Conservation (phyloP, 2,329 filamentous ascomycete species). For the Cordyceps farinosa region DNA sequence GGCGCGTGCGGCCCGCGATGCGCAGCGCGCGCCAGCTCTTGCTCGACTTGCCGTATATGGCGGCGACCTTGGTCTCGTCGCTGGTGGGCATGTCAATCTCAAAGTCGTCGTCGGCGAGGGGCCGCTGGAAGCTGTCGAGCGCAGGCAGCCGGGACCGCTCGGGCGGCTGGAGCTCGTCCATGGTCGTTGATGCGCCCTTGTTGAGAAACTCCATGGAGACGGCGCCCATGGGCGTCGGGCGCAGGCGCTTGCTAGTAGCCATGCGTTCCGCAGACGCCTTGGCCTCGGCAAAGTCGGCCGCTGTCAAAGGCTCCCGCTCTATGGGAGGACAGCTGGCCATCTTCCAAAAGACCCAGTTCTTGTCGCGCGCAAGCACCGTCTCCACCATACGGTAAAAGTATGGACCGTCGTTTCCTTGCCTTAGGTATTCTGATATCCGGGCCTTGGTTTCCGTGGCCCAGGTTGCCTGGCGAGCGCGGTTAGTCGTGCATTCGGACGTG, state of each 20-base stretch:
- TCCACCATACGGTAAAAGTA: slow-evolving; percentile 97
- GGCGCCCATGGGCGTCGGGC: slow-evolving; percentile 65
- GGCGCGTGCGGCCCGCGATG: slow-evolving; percentile 68
- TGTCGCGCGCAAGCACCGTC: slow-evolving; percentile 90
- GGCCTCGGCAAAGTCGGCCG: slow-evolving; percentile 65
- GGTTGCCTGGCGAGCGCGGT: slow-evolving; percentile 53
- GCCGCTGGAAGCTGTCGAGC: slow-evolving; percentile 65
- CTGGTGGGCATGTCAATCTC: slow-evolving; percentile 78
- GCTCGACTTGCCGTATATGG: slow-evolving; percentile 72
- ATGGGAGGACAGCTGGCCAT: slow-evolving; percentile 89
- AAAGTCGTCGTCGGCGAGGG: slow-evolving; percentile 75
- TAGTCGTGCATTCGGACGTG: not conserved
- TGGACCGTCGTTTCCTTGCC: slow-evolving; percentile 74
- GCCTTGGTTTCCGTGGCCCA: slow-evolving; percentile 80
- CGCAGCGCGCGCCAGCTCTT: slow-evolving; percentile 88
- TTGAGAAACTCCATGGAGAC: slow-evolving; percentile 76
- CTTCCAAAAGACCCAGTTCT: slow-evolving; percentile 99
- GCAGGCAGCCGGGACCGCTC: slow-evolving; percentile 66
- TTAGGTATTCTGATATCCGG: slow-evolving; percentile 77
- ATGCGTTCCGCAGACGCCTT: slow-evolving; percentile 62
- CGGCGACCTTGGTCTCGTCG: slow-evolving; percentile 51
- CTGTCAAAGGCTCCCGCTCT: slow-evolving; percentile 67
- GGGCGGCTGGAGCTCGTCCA: slow-evolving; percentile 66
- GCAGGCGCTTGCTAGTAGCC: slow-evolving; percentile 67
- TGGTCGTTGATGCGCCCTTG: slow-evolving; percentile 45